Evolutionary conservation across 169 alveolate species (phyloP), one percentile per base, ranked within the genome.

Genomic region (Eimeria zaria): DNA sequence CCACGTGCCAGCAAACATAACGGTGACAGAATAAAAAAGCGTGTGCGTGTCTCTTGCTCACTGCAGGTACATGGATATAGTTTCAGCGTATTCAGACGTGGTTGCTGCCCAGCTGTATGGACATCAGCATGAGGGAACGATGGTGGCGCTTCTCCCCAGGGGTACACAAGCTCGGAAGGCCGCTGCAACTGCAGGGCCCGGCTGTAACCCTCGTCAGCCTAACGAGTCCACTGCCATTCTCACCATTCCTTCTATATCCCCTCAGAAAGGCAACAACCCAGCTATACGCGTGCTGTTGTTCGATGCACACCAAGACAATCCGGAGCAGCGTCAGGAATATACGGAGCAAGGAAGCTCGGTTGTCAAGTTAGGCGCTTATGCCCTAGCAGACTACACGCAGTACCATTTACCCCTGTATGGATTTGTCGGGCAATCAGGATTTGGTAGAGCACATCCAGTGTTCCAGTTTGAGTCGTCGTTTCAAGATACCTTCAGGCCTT

Each of bases 151-250:
- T 8, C 69, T n/a, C 27, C 88, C 88, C 44, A 6, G 30, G 11
- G 88, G 88, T 14, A 46, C 88, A 5, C 67, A 46, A n/a, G 46
- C 88, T 20, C 48, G 88, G 88, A 78, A 44, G 39, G 88, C 64
- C 60, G 88, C 88, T 46, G 69, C 88, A 48, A 27, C 88, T 78
- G 88, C 88, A 48, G 88, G 88, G n/a, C 88, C 88, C 64, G 44
- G 88, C 46, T 78, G 88, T 67, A 78, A 46, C 46, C 88, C 88
- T 48, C 88, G 36, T 16, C 88, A 78, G n/a, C 69, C 88, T n/a
- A 46, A 46, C 44, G 7, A 46, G 88, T 67, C 88, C 53, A 78
- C 88, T n/a, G 88, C 88, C 48, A 64, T 78, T 51, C 67, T 78
- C 88, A 46, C 88, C 46, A 78, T 27, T 48, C 88, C 88, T 78